Base-by-base conservation (phyloP, 768 basidiomycete genomes). In the Auriscalpium orientale region DNA sequence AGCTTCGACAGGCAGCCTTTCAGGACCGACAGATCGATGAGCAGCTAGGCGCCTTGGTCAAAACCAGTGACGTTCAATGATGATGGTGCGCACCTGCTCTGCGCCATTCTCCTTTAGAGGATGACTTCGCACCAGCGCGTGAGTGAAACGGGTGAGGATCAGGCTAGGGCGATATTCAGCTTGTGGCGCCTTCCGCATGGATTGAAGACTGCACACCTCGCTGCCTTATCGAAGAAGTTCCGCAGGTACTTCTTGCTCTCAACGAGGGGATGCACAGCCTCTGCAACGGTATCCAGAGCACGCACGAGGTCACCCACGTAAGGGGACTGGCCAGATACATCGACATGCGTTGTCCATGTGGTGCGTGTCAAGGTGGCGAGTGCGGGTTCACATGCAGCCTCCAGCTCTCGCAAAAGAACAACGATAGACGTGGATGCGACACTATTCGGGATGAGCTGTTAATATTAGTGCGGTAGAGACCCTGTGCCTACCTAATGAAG, bases 211-310 rank as follows among this genome's bases (percentile, higher is more conserved):
- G 66, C 75, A 57, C 53, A 97, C 95, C 89, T 91, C 55, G 89
- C 87, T 9, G 88, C 87, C 69, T 97, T 98, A 67, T 99, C 97
- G 51, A 94, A 83, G 68, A 95, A 83, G 71, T 95, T 99, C 53
- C 92, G 77, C 45, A 92, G 67, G 70, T 95, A 98, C 67, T 92
- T 97, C 79, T 97, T 97, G 65, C 93, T 90, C 70, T 98, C 94
- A 10, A 98, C 78, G 9, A 88, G 76, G 3, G 87, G 85, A 58
- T 87, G 85, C 52, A 95, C 81, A 12, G 78, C 72, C 49, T 91
- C 91, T 3, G 85, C 77, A 8, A 94, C 83, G 65, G 85, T 81
- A 61, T 91, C 89, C 22, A 88, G 77, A 0, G 83, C 82, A 49
- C 79, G 81, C 4, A 88, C 80, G 16, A 98, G 72, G 50, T 95